Percentiles rank a stretch among this genome's conserved stretches.
These are phyloP conservation scores for Talaromyces sp. DNA, from an alignment of 2,329 filamentous ascomycete genomes.

Conservation along the genomic window DNA sequence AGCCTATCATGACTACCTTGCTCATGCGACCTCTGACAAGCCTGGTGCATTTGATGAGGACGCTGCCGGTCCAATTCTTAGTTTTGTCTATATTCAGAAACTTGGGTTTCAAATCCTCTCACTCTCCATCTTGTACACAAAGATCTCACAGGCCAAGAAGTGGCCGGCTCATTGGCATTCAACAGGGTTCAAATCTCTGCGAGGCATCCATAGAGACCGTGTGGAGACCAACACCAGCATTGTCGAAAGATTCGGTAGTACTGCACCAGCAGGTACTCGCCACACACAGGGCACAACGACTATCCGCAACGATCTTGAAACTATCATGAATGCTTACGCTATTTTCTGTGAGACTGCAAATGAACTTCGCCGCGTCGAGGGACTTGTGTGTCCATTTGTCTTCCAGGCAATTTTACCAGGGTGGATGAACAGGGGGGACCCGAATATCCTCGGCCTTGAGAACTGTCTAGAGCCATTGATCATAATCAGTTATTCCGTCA, in stretches of 20 bases:
- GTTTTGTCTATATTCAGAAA: conserved; percentile 13
- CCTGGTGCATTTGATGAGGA: conserved; percentile 12
- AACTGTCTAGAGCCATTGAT: conserved; percentile 15
- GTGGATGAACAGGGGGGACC: conserved; percentile 15
- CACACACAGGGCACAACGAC: conserved; percentile 12
- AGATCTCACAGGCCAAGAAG: conserved; percentile 12
- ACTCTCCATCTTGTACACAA: conserved; percentile 12
- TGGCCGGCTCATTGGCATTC: conserved; percentile 16
- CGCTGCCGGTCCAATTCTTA: conserved; percentile 11
- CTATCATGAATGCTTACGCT: conserved; percentile 10
- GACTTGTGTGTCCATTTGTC: conserved; percentile 8
- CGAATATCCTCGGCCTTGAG: conserved; percentile 11
- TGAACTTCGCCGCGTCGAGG: conserved; percentile 8
- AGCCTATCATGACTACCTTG: conserved; percentile 14
- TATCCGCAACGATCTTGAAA: conserved; percentile 13
- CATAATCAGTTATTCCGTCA: conserved; percentile 12
- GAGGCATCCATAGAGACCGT: conserved; percentile 10
- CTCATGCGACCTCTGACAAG: conserved; percentile 6
- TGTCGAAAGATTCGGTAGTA: conserved; percentile 9
- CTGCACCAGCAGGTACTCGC: conserved; percentile 7
- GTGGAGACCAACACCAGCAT: conserved; percentile 13
- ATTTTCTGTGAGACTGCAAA: conserved; percentile 11
- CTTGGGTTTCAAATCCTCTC: conserved; percentile 12
- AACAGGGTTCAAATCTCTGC: conserved; percentile 14
- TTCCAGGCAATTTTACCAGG: conserved; percentile 13